Base-by-base conservation (phyloP, 2,329 filamentous ascomycete species). In the Ceratocystis cubensis region DNA sequence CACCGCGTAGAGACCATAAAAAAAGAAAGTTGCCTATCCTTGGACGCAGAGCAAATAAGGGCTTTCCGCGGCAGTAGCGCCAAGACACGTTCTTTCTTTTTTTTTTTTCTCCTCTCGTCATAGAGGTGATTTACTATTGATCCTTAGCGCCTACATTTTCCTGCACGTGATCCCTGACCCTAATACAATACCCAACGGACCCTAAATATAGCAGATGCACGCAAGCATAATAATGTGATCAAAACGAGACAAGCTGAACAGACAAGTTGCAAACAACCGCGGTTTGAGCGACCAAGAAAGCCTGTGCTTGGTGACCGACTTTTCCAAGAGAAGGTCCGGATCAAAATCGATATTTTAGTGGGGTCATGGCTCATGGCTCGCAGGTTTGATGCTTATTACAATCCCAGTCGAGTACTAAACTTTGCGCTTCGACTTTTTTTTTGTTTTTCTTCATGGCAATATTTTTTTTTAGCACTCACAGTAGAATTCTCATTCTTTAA, bases 371-470 rank as follows among this genome's bases (percentile, higher is more conserved):
- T 30, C 25, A 30, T 25, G 15, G 53, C 53, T 30, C 25, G 28
- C 3, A 59, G 33, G 33, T 33, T 59, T 33, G 17, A 37, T 59
- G 53, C 53, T 59, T 37, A 10, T 33, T 2, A 25, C 25, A 59
- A 30, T 30, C 53, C 53, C 53, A 59, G 53, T 59, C 53, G 2
- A 33, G 62, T 45, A 30, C 46, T 37, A 53, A 64, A 64, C 46
- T 56, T 64, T 63, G 22, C 50, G 45, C 44, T 46, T 63, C 45
- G 46, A 37, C 61, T 53, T 63, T 63, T 63, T 33, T 33, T 63
- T 46, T 61, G 33, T 13, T 62, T 30, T 62, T 41, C 30, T 63
- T 63, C 20, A 33, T 46, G 61, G 45, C 17, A 25, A 5, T 6
- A 13, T 48, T 48, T 63, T 63, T 63, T 53, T 63, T 45, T 61